Base-by-base conservation (phyloP, 2,329 filamentous ascomycete genomes). In the Aspergillus eucalypticola region DNA sequence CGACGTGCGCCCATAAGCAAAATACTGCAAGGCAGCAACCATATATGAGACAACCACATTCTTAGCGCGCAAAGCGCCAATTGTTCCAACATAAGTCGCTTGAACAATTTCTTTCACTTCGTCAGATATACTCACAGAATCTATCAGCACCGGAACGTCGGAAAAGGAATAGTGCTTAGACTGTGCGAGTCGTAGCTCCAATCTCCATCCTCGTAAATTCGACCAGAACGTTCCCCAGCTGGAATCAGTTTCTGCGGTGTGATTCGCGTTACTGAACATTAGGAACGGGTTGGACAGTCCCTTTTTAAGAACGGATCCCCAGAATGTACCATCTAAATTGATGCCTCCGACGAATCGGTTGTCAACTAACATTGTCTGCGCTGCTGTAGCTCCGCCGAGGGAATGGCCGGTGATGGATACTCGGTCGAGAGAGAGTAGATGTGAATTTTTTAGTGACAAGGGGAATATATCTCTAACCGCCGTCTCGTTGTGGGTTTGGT, bases 371-470 rank as follows among this genome's bases (percentile, higher is more conserved):
- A 68, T 63, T 11, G 66, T 46, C 46, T 60, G 46, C 2, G 62
- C 63, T 2, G 68, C 59, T 27, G 68, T 61, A 8, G 68, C 65
- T 8, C 68, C 68, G 5, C 68, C 68, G 2, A 69, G 46, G 3
- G 68, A 70, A 38, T 70, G 66, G 5, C 68, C 68, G 3, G 65
- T 59, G 27, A 70, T 66, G 0, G 56, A 59, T 15, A 63, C 60
- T 13, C 52, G 44, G 8, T 39, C 35, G 3, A 57, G 55, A 39
- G 44, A 15, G 29, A 50, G 48, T 0, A 52, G 19, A 1, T 25
- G 0, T 32, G 32, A 1, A 3, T 39, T 39, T 17, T 2, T 0
- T 1, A 29, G 32, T 6, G 11, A 15, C 19, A 25, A n/a, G 0
- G 50, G 32, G 19, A 52, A 52, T 19, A 52, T 52, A 0, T 52